Evolutionary conservation across 352 stramenopile species (phyloP).

Genomic region (Globisporangium rhizosaccharum): DNA sequence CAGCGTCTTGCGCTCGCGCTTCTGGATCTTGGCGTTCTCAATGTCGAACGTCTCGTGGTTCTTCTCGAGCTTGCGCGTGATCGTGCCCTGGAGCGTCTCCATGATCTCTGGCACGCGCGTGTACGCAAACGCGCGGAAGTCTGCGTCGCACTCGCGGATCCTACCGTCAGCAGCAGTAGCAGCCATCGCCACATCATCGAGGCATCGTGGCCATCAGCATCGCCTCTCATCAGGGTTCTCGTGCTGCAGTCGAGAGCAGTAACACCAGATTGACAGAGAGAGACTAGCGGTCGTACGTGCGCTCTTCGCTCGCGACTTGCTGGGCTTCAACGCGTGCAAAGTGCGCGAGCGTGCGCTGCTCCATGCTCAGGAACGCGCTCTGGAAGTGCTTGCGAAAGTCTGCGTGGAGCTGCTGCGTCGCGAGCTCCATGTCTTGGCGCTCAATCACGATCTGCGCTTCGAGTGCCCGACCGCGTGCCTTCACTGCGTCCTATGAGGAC

Average conservation of each 20-base stretch:
- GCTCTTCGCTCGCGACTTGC: conserved; percentile 40
- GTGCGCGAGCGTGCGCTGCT: conserved; percentile 53
- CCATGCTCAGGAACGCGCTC: conserved; percentile 37
- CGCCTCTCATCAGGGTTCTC: no score
- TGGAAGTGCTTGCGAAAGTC: conserved; percentile 48
- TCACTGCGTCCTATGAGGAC: conserved; percentile 52
- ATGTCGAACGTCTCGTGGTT: conserved; percentile 91
- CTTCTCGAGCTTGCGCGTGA: conserved; percentile 87
- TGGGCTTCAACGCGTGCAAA: conserved; percentile 54
- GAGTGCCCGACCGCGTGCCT: conserved; percentile 42
- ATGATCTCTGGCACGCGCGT: conserved; percentile 86
- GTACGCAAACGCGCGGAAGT: conserved; percentile 70
- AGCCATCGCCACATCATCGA: no score
- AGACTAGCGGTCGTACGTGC: conserved; percentile 20
- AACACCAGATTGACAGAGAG: background rate
- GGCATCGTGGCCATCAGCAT: no score
- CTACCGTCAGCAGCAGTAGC: conserved; percentile 11
- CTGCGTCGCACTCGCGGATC: conserved; percentile 40
- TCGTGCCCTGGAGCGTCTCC: conserved; percentile 79
- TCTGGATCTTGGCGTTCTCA: conserved; percentile 90
- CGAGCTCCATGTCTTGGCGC: conserved; percentile 56
- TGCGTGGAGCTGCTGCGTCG: conserved; percentile 40
- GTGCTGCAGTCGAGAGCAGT: no score
- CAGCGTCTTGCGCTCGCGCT: conserved; percentile 88
- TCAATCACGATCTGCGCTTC: conserved; percentile 46